Conservation (phyloP, 1,139 yeast species). For the Yamadazyma mexicana region DNA sequence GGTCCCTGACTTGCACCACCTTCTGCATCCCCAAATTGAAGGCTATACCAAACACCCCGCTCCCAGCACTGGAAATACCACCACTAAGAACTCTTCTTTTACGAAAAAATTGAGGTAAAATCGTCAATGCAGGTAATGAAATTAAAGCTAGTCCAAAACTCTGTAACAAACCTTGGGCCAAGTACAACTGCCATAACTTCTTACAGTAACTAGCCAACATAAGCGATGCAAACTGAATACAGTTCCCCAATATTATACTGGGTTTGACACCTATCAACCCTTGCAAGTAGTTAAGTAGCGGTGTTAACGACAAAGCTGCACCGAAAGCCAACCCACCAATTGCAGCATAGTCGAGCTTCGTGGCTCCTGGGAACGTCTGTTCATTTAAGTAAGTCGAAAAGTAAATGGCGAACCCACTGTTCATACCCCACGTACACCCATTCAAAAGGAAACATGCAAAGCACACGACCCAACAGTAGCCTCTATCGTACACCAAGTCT, state of each 20-base stretch:
- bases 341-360: conserved; percentile 21
- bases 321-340: conserved; percentile 27
- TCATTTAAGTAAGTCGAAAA: conserved; percentile 36
- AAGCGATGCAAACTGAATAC: conserved; percentile 41
- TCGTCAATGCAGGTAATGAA: conserved; percentile 35
- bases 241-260: conserved; percentile 33
- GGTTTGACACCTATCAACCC: conserved; percentile 28
- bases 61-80: conserved; percentile 55
- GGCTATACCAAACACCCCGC: conserved; percentile 20
- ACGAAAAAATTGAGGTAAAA: conserved; percentile 63
- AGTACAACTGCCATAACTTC: conserved; percentile 34
- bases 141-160: conserved; percentile 29
- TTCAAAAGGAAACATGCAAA: conserved; percentile 33
- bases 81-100: conserved; percentile 56
- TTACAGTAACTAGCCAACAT: conserved; percentile 45
- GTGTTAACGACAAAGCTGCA: conserved; percentile 16
- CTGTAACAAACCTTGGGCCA: conserved; percentile 31
- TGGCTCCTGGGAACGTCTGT: conserved; percentile 21
- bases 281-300: conserved; percentile 32
- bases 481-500: conserved; percentile 25
- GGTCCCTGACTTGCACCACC: conserved; percentile 21
- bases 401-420: conserved; percentile 44
- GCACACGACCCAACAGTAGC: conserved; percentile 42
- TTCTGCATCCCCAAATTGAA: conserved; percentile 27
- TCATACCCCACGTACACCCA: conserved; percentile 46